Evolutionary conservation across 2,329 filamentous ascomycete genomes (phyloP).

Genomic region (Orbilia javanica): DNA sequence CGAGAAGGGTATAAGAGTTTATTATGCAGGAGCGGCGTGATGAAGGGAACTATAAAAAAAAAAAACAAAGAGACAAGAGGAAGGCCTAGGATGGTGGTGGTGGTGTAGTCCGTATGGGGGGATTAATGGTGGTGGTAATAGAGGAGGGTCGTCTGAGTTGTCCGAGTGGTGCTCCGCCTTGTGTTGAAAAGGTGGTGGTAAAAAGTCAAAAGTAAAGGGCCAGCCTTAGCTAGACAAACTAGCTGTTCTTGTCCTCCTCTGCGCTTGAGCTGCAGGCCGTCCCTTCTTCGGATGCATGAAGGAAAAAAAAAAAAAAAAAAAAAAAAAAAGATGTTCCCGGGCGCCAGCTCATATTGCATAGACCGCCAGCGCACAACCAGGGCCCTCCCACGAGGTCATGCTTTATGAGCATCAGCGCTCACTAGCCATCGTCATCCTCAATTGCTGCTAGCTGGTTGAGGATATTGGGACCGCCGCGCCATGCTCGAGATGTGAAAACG

Average conservation of each 20-base stretch:
- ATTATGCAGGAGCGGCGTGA: conserved; percentile 40
- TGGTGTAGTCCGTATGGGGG: neutral
- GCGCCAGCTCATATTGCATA: conserved; percentile 44
- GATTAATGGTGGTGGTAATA: neutral
- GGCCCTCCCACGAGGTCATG: conserved; percentile 9
- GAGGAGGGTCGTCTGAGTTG: conserved; percentile 31
- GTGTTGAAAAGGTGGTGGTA: conserved; percentile 31
- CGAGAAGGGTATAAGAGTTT: conserved; percentile 19
- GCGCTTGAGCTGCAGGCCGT: conserved; percentile 18
- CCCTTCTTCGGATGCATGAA: neutral
- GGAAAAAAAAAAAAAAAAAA: neutral
- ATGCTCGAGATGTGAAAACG: conserved; percentile 43
- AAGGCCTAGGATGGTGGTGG: neutral
- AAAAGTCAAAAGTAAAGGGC: neutral
- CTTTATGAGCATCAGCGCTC: neutral
- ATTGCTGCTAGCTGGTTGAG: conserved; percentile 28
- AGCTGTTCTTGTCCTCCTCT: neutral
- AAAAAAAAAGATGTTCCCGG: neutral
- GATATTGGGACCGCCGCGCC: conserved; percentile 40
- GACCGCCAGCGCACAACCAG: conserved; percentile 38
- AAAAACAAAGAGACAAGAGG: neutral
- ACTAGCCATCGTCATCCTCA: conserved; percentile 24
- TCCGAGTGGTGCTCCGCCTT: conserved; percentile 45
- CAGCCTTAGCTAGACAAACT: conserved; percentile 2
- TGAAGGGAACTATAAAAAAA: no score